Base-by-base conservation (phyloP, 257 asterid species). In the Solanum sitiens region DNA sequence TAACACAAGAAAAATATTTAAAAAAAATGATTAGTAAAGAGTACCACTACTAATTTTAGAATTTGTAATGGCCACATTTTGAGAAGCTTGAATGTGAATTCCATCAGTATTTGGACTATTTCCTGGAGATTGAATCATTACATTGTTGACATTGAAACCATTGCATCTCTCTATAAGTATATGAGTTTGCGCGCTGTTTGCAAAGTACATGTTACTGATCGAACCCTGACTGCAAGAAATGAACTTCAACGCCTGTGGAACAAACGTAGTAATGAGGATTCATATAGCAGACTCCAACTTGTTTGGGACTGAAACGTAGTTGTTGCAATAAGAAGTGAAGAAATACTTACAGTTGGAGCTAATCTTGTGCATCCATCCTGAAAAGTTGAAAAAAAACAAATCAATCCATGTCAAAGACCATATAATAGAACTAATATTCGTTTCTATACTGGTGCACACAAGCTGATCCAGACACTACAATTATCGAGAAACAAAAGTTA, bases 311-410 rank as follows among this genome's bases (percentile, higher is more conserved):
- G 13, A 32, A 3, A 12, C 13, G 0, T 71, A 71, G 42, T 32
- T 30, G 7, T 32, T 30, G 23, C 13, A 25, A 14, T 67, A 27
- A 32, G 40, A 50, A 47, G 63, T 32, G 30, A 85, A 6, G 15
- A 68, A 70, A 35, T 74, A 93, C 99, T 93, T 90, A 96, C 99
- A 3, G 99, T 96, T 20, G 99, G 99, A 86, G 99, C 99, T 91
- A 93, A 65, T 70, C 18, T 91, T 21, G 97, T 95, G 93, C 98
- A 95, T 50, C 92, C 89, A 35, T 70, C 86, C 98, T 95, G 93
- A 86, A 86, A 90, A 74, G 88, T 61, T 63, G 11, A 4, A 63
- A 63, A 61, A 61, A 21, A 8, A 3, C 0, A 21, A 65, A 65
- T n/a, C 8, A 67, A 67, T 63, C 71, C 68, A 1, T 53, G 63